Conservation (phyloP, 768 basidiomycete genomes). For the Epithele typhae region DNA sequence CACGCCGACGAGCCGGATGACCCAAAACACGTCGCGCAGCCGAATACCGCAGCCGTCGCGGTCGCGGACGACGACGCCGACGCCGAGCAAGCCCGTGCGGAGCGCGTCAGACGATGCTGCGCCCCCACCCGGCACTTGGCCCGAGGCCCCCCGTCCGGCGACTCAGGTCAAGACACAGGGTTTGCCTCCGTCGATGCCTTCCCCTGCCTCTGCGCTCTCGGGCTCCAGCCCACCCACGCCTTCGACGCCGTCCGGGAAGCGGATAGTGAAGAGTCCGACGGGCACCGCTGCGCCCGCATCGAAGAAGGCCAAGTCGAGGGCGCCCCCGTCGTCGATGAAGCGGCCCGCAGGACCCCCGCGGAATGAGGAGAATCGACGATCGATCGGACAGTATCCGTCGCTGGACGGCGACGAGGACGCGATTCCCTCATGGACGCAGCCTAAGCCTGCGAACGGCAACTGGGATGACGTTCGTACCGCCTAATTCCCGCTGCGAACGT, state of each 20-base stretch:
- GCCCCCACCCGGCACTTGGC: constrained; percentile 6
- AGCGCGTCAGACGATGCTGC: constrained; percentile 33
- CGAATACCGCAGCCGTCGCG: constrained; percentile 29
- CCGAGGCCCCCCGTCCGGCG: constrained; percentile 17
- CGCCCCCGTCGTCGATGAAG: constrained; percentile 27
- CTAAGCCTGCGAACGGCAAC: constrained; percentile 60
- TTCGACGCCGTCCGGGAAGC: constrained; percentile 30
- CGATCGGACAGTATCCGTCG: constrained; percentile 66
- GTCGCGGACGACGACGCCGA: constrained; percentile 41
- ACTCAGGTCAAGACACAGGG: constrained; percentile 13
- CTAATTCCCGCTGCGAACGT: constrained; percentile 7
- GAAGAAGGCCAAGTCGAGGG: constrained; percentile 36
- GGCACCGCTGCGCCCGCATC: constrained; percentile 33
- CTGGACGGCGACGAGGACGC: constrained; percentile 62
- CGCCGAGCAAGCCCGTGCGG: constrained; percentile 36
- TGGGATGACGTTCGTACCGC: constrained; percentile 72
- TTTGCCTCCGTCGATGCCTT: not conserved
- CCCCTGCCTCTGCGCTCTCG: not conserved
- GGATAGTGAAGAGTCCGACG: constrained; percentile 44
- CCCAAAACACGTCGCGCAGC: constrained; percentile 12
- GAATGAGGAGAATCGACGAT: constrained; percentile 46
- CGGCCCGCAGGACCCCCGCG: constrained; percentile 28
- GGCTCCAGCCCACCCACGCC: constrained; percentile 4
- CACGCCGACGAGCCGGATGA: constrained; percentile 15
- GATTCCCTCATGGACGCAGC: constrained; percentile 81